Percentiles rank a stretch among this genome's conserved stretches.
Conservation (phyloP, 2,329 filamentous ascomycete species). For the Botrytis paeoniae region DNA sequence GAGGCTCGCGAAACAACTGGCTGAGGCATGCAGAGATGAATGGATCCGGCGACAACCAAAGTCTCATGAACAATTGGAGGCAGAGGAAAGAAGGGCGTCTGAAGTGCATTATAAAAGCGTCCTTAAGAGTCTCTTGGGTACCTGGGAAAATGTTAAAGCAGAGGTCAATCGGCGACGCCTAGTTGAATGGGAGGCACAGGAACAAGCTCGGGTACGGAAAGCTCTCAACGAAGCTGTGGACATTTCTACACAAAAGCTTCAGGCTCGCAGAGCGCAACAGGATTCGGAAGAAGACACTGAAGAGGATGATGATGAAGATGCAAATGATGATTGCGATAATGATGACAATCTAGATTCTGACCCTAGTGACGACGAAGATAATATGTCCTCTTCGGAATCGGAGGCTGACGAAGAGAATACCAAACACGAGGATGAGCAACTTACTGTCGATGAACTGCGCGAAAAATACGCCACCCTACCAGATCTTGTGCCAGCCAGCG, state of each 20-base stretch:
- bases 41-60: constrained; percentile 74
- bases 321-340: constrained; percentile 36
- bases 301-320: constrained; percentile 38
- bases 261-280: constrained; percentile 53
- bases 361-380: constrained; percentile 47
- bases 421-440: constrained; percentile 56
- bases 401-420: constrained; percentile 51
- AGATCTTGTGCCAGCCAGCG: constrained; percentile 33
- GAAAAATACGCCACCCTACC: constrained; percentile 68
- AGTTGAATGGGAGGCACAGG: constrained; percentile 62
- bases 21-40: constrained; percentile 72
- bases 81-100: constrained; percentile 68
- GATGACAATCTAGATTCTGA: constrained; percentile 39
- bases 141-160: constrained; percentile 61
- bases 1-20: constrained; percentile 72
- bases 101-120: constrained; percentile 70
- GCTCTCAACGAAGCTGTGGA: constrained; percentile 73
- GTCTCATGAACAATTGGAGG: constrained; percentile 75
- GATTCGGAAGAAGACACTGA: constrained; percentile 52
- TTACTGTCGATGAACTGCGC: constrained; percentile 67
- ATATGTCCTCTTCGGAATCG: constrained; percentile 63
- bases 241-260: constrained; percentile 65
- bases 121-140: constrained; percentile 53
- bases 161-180: constrained; percentile 61
- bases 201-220: constrained; percentile 61